Evolutionary conservation across 2,329 filamentous ascomycete genomes (phyloP), one percentile per base, ranked within the genome.

Genomic region (Penicillium sp.): DNA sequence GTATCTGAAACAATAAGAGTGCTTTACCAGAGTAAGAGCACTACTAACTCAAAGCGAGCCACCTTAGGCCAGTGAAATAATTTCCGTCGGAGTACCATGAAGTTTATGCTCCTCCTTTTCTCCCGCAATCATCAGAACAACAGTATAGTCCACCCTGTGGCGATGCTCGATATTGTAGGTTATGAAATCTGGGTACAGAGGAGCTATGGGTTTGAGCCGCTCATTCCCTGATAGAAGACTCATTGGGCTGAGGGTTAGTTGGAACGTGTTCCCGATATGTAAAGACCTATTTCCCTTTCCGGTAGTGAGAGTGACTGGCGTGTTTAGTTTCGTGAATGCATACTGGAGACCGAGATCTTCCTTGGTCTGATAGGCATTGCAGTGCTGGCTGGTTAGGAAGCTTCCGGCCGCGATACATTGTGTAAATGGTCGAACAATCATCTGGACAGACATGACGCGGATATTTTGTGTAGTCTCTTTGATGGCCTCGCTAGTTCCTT

Each of bases 151-250:
- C 29, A 61, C 6, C 5, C 2, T 3, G 34, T 64, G 54, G 6
- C 10, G 21, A 28, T 53, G 60, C 23, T 44, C 36, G 18, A 65
- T 60, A 37, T 58, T 63, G 23, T 58, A 61, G 1, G 61, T 63
- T 19, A 50, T 21, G 19, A 64, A 60, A 51, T 59, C 55, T 8
- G 61, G 63, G n/a, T 50, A 50, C 18, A 58, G 31, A 3, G 16
- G 7, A 4, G 2, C 10, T 5, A 31, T 21, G 9, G 31, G 10
- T 13, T 5, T 14, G 10, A 51, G 29, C 19, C 16, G 33, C 10
- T 14, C 31, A 2, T 43, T 48, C 19, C 48, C 49, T 26, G 54
- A 47, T 10, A 37, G 29, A 3, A 63, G 11, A 18, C 58, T 56
- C 9, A 40, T 2, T 1, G 58, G 21, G n/a, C 34, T 40, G 28